Conservation (phyloP, 768 basidiomycete genomes). For the Boletus rubroflammeus region DNA sequence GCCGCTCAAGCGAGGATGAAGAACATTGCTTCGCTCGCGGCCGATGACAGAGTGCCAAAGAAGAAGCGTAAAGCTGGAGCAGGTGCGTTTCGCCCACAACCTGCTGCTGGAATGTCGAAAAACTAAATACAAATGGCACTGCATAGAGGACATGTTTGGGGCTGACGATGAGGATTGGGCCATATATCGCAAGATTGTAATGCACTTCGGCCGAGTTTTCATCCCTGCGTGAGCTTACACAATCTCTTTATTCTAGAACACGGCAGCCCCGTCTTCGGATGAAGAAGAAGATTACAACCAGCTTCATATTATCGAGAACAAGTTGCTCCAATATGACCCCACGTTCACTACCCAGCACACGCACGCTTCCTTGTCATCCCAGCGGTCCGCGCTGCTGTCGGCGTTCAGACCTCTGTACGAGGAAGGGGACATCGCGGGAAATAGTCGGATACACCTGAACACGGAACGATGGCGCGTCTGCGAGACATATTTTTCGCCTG, state of each 20-base stretch:
- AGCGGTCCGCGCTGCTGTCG: constrained; percentile 79
- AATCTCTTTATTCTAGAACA: constrained; percentile 47
- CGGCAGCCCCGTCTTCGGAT: constrained; percentile 68
- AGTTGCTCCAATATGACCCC: constrained; percentile 81
- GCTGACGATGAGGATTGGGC: constrained; percentile 96
- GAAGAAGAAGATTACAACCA: constrained; percentile 83
- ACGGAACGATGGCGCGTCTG: constrained; percentile 88
- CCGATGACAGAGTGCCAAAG: constrained; percentile 77
- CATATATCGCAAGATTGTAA: constrained; percentile 94
- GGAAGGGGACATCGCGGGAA: constrained; percentile 67
- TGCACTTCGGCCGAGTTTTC: constrained; percentile 16
- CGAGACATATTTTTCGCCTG: constrained; percentile 89
- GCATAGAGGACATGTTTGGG: constrained; percentile 86
- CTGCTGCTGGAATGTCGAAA: not conserved
- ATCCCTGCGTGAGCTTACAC: not conserved
- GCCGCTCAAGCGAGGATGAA: constrained; percentile 96
- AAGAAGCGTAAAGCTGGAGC: constrained; percentile 82
- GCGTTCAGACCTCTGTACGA: constrained; percentile 81
- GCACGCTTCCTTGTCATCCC: constrained; percentile 69
- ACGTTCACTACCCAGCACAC: constrained; percentile 80
- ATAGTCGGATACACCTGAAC: constrained; percentile 81
- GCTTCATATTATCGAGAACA: constrained; percentile 71
- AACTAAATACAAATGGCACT: constrained; percentile 1
- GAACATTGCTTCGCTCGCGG: constrained; percentile 86
- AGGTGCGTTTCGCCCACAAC: constrained; percentile 44